Base-by-base conservation (phyloP, 306 rosid species). In the Glycine latifolia region DNA sequence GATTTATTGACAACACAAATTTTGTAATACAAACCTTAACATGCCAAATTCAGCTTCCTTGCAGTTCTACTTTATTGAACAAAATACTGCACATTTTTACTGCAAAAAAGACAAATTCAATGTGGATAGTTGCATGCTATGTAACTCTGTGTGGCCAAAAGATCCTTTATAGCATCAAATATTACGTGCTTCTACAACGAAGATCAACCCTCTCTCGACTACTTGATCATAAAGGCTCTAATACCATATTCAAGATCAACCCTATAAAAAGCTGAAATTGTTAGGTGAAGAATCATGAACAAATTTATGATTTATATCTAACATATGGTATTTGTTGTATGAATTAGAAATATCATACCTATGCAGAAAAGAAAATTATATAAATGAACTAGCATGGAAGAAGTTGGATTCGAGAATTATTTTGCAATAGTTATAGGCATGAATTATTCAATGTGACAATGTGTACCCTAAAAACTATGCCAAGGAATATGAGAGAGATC, bases 341-440 rank as follows among this genome's bases (percentile, higher is more conserved):
- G 43, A 50, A 49, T 9, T 15, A 7, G 11, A 66, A 20, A 26
- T 39, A 68, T 26, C 26, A 79, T 44, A 52, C 31, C 54, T 39
- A 11, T 3, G 43, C n/a, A 67, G 31, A 54, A 52, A 13, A 37
- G 66, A 35, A 67, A 39, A 67, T 2, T 20, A 58, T 53, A 78
- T 1, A 41, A 46, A 43, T 41, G 58, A 39, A 67, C 46, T 7
- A 53, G 14, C 13, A 78, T 39, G 11, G 50, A 67, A 53, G 75
- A 78, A 67, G 58, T 43, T 66, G 75, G 17, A 69, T 79, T 79
- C 33, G 33, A 72, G 58, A 74, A 74, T 13, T 54, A 17, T 31
- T 65, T 47, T 48, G 14, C 71, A 47, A 58, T 68, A 74, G 9
- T 37, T 11, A 47, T 35, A 56, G 53, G 50, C 65, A 76, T 31